Percentiles rank a stretch among this genome's conserved stretches.
Conservation (phyloP, 306 rosid genomes). For the Lotus japonicus region DNA sequence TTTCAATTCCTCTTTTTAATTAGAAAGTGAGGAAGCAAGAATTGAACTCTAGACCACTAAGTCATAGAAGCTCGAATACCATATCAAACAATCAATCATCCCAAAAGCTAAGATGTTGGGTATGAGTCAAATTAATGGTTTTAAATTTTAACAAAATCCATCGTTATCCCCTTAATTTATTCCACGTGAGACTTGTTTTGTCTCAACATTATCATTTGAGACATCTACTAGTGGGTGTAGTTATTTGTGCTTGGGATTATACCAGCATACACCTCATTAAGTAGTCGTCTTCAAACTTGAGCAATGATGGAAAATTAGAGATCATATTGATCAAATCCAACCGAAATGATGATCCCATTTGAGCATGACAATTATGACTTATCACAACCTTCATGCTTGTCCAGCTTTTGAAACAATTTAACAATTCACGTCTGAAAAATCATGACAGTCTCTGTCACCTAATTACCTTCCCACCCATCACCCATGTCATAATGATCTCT, state of each 20-base stretch:
- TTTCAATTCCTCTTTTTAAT: too few relatives aligned
- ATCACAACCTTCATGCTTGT: slow-evolving; percentile 28
- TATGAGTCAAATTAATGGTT: too few relatives aligned
- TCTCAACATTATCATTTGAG: too few relatives aligned
- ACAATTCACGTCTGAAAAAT: background rate
- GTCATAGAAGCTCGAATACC: too few relatives aligned
- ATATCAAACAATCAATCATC: too few relatives aligned
- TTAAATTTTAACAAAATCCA: too few relatives aligned
- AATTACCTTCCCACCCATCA: background rate
- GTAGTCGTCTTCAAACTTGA: background rate
- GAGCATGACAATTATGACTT: slow-evolving; percentile 20
- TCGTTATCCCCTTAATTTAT: too few relatives aligned
- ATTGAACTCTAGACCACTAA: too few relatives aligned
- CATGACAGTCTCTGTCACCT: slow-evolving; percentile 13
- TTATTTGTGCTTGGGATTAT: slow-evolving; percentile 16
- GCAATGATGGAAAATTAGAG: slow-evolving; percentile 20
- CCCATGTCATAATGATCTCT: slow-evolving; percentile 11
- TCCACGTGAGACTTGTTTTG: too few relatives aligned
- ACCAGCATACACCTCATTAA: slow-evolving; percentile 11
- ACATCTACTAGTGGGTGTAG: background rate
- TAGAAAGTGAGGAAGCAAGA: too few relatives aligned
- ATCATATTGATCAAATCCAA: slow-evolving; percentile 21
- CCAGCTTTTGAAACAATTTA: slow-evolving; percentile 17
- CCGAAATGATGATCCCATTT: slow-evolving; percentile 25
- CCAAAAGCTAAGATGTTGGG: too few relatives aligned